These are phyloP conservation scores for Rhodocollybia butyracea DNA, from an alignment of 768 basidiomycete genomes.

Conservation along the genomic window DNA sequence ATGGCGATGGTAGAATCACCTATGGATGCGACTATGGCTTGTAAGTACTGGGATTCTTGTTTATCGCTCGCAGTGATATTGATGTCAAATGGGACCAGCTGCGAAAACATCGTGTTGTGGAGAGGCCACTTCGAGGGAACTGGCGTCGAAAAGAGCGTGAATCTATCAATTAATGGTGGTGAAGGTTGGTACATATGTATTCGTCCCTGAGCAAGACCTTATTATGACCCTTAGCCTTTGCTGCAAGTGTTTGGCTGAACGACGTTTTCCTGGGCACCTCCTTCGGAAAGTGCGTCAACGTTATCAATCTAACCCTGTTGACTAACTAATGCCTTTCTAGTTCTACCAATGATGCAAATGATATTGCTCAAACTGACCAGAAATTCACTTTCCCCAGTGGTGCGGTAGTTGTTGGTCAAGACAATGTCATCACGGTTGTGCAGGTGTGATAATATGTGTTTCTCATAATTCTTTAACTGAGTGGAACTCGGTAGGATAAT, in stretches of 20 bases:
- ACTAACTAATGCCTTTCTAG: conserved; percentile 27
- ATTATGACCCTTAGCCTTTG: conserved; percentile 17
- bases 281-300: conserved; percentile 45
- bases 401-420: conserved; percentile 37
- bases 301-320: conserved; percentile 25
- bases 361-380: conserved; percentile 59
- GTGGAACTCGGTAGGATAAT: conserved; percentile 38
- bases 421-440: conserved; percentile 55
- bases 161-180: conserved; percentile 79
- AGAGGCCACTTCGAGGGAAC: conserved; percentile 73
- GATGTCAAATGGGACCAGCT: conserved; percentile 38
- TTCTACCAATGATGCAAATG: conserved; percentile 62
- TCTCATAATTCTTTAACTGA: background rate
- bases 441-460: conserved; percentile 30
- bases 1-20: conserved; percentile 71
- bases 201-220: background rate
- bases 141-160: conserved; percentile 58
- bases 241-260: conserved; percentile 59
- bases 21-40: conserved; percentile 89
- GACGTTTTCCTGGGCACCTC: conserved; percentile 52
- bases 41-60: conserved; percentile 37
- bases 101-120: conserved; percentile 82
- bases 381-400: conserved; percentile 45
- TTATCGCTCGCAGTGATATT: background rate
- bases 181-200: conserved; percentile 41